Evolutionary conservation across 768 basidiomycete species (phyloP).

Genomic region (Galerina sulciceps): DNA sequence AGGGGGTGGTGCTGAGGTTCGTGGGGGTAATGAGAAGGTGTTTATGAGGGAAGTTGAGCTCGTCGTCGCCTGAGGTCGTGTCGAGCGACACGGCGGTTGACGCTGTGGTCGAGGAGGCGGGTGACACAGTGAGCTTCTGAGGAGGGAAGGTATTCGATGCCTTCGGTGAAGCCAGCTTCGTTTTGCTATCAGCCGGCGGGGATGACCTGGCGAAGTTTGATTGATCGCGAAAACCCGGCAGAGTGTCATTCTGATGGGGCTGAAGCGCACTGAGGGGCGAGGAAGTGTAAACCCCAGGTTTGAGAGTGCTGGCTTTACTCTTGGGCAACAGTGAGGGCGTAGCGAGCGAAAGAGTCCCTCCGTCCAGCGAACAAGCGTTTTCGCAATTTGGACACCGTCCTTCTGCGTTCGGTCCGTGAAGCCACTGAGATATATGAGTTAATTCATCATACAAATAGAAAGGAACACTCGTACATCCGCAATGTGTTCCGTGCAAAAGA

Average conservation of each 20-base stretch:
- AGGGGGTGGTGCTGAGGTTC: slow-evolving; percentile 21
- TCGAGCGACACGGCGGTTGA: slow-evolving; percentile 5
- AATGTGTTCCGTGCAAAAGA: slow-evolving; percentile 36
- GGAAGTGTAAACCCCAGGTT: slow-evolving; percentile 9
- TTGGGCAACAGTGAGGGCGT: slow-evolving; percentile 21
- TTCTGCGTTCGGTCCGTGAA: slow-evolving; percentile 34
- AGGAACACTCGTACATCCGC: slow-evolving; percentile 27
- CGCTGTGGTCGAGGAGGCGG: background rate
- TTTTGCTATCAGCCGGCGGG: background rate
- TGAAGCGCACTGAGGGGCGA: slow-evolving; percentile 15
- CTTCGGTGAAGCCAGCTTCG: background rate
- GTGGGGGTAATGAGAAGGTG: background rate
- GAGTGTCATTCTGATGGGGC: background rate
- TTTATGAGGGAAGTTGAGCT: background rate
- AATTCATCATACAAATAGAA: background rate
- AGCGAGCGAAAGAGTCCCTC: slow-evolving; percentile 29
- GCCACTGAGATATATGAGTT: slow-evolving; percentile 27
- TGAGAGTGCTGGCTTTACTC: slow-evolving; percentile 2
- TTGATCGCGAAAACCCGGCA: background rate
- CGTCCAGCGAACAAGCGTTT: slow-evolving; percentile 29
- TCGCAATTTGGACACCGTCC: slow-evolving; percentile 37
- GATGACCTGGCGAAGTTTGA: background rate
- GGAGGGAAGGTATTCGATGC: background rate
- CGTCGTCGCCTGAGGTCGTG: background rate
- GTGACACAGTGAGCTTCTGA: background rate